Evolutionary conservation across 768 basidiomycete genomes (phyloP), one percentile per base, ranked within the genome.

Genomic region (Symmetrospora coprosmae): DNA sequence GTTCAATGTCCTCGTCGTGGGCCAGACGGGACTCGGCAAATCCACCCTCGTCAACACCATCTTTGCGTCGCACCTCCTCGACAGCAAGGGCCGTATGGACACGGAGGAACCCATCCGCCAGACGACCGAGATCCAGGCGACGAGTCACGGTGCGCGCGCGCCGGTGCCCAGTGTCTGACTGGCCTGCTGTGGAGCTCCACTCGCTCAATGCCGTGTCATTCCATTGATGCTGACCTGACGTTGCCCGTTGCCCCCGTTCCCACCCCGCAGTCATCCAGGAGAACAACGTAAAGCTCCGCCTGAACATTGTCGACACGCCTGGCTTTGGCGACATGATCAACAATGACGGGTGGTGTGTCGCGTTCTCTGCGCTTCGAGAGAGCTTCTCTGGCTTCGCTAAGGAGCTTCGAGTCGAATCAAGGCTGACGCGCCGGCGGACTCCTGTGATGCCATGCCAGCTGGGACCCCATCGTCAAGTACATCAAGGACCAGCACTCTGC

Each of bases 401-500:
- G n/a, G n/a, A n/a, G n/a, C n/a, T n/a, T n/a, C n/a, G n/a, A n/a
- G n/a, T n/a, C n/a, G 30, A 30, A 43, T 40, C 23, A 53, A 52
- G 13, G 43, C 43, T 46, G 43, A 46, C 43, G 43, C 11, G n/a
- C n/a, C n/a, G n/a, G n/a, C n/a, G n/a, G n/a, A n/a, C n/a, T n/a
- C 28, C n/a, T 9, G 14, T 6, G 14, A 30, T 30, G 1, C 8
- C 6, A 2, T 6, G 23, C n/a, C 63, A 91, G 87, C 78, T 99
- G 92, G 92, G 92, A 99, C 70, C 87, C 92, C 40, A 97, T 99
- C 69, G 80, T 97, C 72, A 96, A 94, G 74, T 94, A 99, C 74
- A 96, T 96, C 78, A 89, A 91, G 77, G 92, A 97, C 78, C 92
- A 97, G 72, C 92, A 97, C 78, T 90, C 87, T 72, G 88, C 90